These are phyloP conservation scores for Hypoxylon sp. DNA, from an alignment of 2,329 filamentous ascomycete genomes.

Conservation along the genomic window DNA sequence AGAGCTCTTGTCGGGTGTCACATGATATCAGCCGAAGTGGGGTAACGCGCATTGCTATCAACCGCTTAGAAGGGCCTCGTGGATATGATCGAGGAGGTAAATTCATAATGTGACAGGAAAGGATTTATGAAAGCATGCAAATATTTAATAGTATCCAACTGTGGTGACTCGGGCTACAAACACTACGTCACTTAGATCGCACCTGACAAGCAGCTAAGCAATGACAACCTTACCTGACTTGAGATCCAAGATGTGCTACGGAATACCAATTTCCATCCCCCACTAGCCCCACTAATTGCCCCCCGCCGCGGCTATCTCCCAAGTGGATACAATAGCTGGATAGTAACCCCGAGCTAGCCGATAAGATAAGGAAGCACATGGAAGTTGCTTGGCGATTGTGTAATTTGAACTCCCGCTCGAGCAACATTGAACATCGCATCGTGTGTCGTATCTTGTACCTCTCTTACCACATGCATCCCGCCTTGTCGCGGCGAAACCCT, in stretches of 20 bases:
- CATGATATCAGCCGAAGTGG: not conserved
- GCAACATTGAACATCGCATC: constrained; percentile 13
- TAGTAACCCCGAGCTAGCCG: constrained; percentile 24
- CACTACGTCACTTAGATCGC: not conserved
- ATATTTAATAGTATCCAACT: not conserved
- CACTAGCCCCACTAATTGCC: constrained; percentile 1
- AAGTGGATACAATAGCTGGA: constrained; percentile 6
- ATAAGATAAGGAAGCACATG: constrained; percentile 38
- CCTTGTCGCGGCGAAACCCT: constrained; percentile 5
- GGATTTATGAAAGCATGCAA: not conserved
- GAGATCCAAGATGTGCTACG: not conserved
- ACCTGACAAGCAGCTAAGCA: not conserved
- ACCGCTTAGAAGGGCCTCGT: too few species aligned
- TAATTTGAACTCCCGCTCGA: constrained; percentile 26
- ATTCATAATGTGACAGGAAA: not conserved
- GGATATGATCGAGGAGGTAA: too few species aligned
- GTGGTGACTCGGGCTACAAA: not conserved
- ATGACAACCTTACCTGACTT: not conserved
- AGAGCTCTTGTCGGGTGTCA: not conserved
- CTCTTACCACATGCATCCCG: constrained; percentile 11
- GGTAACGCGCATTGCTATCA: not conserved
- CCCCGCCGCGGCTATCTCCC: constrained; percentile 18
- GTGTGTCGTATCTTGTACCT: constrained; percentile 1
- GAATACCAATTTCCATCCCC: too few species aligned
- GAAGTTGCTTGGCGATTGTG: constrained; percentile 34